phyloP scores from a whole-genome alignment of 1,284 basidiomycete species.

The Boletus albobrunnescens region DNA sequence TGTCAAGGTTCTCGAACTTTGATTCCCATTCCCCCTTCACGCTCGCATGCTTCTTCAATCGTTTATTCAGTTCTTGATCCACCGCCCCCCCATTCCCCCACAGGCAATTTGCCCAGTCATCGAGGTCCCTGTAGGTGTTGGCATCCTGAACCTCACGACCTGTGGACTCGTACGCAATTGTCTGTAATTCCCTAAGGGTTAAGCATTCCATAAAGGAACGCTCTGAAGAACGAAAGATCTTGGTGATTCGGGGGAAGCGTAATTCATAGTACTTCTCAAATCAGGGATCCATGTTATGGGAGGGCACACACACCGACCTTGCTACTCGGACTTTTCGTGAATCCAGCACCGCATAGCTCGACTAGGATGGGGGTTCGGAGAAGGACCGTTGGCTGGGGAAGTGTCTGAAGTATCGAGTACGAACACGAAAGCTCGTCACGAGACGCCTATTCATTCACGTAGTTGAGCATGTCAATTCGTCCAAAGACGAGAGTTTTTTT shows the following conservation, averaged over 20 bases:
- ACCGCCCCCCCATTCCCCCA: slow-evolving; percentile 24
- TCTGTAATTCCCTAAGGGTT: slow-evolving; percentile 45
- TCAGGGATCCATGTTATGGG: not conserved
- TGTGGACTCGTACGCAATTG: slow-evolving; percentile 47
- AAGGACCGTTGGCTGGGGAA: slow-evolving; percentile 55
- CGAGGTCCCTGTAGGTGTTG: slow-evolving; percentile 34
- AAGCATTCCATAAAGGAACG: slow-evolving; percentile 59
- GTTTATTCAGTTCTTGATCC: slow-evolving; percentile 8
- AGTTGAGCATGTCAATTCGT: slow-evolving; percentile 5
- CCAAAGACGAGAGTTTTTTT: slow-evolving; percentile 5
- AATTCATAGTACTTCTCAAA: slow-evolving; percentile 67
- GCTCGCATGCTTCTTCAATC: slow-evolving; percentile 17
- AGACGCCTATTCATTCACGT: slow-evolving; percentile 15
- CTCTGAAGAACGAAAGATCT: slow-evolving; percentile 57
- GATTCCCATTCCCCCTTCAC: slow-evolving; percentile 29
- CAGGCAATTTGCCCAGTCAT: slow-evolving; percentile 30
- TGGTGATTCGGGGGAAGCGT: slow-evolving; percentile 75
- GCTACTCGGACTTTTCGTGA: slow-evolving; percentile 58
- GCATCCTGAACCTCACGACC: slow-evolving; percentile 44
- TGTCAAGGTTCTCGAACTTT: slow-evolving; percentile 26
- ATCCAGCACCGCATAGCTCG: slow-evolving; percentile 78
- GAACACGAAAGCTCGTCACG: slow-evolving; percentile 46
- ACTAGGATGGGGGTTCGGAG: slow-evolving; percentile 62
- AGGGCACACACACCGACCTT: slow-evolving; percentile 42
- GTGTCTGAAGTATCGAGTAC: slow-evolving; percentile 44